Conservation (phyloP, 306 rosid genomes). For the Pyrus bretschneideri region DNA sequence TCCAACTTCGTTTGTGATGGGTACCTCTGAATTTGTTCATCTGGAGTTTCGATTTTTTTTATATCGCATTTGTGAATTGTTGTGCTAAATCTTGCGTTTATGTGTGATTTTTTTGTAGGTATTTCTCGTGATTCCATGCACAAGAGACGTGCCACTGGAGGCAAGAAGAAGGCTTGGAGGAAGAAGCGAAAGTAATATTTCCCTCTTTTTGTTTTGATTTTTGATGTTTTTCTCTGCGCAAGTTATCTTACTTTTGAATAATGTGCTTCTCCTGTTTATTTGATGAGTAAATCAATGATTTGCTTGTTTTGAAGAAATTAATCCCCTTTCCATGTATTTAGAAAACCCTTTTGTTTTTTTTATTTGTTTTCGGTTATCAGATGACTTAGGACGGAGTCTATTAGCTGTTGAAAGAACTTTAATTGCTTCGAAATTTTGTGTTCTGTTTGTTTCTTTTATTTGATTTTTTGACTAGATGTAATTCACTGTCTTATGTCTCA, state of each 20-base stretch:
- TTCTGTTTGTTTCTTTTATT: background rate
- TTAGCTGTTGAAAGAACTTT: background rate
- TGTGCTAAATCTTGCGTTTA: background rate
- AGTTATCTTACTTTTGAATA: background rate
- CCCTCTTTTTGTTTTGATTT: background rate
- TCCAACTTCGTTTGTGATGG: background rate
- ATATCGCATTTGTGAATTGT: background rate
- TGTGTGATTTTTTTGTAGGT: slow-evolving; percentile 19
- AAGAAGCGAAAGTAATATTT: slow-evolving; percentile 52
- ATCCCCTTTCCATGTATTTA: background rate
- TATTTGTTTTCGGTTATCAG: background rate
- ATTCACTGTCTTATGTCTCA: background rate
- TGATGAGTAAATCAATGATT: background rate
- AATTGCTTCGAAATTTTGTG: background rate
- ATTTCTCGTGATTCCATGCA: slow-evolving; percentile 70
- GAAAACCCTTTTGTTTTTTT: background rate
- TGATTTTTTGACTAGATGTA: background rate
- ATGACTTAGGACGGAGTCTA: background rate
- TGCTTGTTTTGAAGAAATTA: background rate
- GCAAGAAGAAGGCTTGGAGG: slow-evolving; percentile 70
- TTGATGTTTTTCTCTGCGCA: too few species aligned
- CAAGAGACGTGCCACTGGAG: slow-evolving; percentile 65
- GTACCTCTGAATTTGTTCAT: background rate
- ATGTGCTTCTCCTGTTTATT: background rate
- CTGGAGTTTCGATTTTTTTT: background rate